Evolutionary conservation across 2,329 filamentous ascomycete species (phyloP).

Genomic region (Venturia nashicola): DNA sequence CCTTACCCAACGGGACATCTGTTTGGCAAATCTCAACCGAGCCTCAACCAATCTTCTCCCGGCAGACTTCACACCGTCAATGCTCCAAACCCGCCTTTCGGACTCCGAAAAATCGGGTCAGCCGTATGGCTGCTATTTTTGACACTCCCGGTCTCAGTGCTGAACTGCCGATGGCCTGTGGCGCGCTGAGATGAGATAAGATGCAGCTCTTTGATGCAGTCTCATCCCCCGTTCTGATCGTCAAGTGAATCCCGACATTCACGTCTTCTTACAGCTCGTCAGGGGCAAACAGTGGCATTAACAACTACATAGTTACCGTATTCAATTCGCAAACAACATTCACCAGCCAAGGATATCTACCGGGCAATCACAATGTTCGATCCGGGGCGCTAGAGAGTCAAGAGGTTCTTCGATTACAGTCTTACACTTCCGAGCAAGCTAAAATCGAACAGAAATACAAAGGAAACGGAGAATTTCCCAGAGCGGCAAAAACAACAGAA

Average conservation of each 20-base stretch:
- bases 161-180: not conserved
- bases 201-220: not conserved
- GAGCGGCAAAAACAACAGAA: not conserved
- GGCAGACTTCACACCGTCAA: not conserved
- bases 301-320: too few species aligned
- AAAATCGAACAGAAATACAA: not conserved
- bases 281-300: not conserved
- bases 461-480: not conserved
- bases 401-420: not conserved
- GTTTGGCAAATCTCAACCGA: not conserved
- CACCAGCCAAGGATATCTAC: too few species aligned
- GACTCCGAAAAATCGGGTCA: not conserved
- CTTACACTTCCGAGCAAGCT: not conserved
- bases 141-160: not conserved
- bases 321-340: too few species aligned
- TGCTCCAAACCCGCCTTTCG: not conserved
- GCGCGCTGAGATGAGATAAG: not conserved
- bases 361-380: too few species aligned
- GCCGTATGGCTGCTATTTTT: not conserved
- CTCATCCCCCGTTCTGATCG: not conserved
- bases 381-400: not conserved
- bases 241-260: not conserved
- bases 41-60: not conserved
- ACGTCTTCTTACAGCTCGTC: not conserved
- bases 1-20: not conserved